Conservation (phyloP, 352 stramenopile species). For the Pilasporangium apinafurcum region DNA sequence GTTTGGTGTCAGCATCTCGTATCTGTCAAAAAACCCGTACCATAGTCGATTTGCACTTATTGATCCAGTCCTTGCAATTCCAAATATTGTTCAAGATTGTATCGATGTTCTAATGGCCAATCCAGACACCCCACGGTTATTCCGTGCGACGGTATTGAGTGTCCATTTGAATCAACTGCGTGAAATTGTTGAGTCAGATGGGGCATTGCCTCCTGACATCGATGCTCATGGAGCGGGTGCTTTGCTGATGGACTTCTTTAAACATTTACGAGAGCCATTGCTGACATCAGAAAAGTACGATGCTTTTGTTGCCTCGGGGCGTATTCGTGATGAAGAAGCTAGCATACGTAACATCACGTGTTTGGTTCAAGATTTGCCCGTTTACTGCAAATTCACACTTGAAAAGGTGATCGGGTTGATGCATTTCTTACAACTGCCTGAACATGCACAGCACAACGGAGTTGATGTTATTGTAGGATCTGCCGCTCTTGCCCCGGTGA, state of each 20-base stretch:
- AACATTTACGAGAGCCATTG: conserved; percentile 66
- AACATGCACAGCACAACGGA: conserved; percentile 58
- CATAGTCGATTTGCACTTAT: conserved; percentile 77
- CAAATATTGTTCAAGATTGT: conserved; percentile 76
- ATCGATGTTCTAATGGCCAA: conserved; percentile 60
- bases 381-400: conserved; percentile 63
- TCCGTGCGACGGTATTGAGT: conserved; percentile 72
- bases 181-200: conserved; percentile 68
- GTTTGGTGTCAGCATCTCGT: conserved; percentile 66
- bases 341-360: conserved; percentile 75
- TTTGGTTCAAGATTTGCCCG: conserved; percentile 68
- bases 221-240: conserved; percentile 61
- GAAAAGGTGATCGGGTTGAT: conserved; percentile 66
- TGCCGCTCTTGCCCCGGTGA: conserved; percentile 60
- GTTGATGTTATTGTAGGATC: conserved; percentile 56
- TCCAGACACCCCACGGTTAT: conserved; percentile 59
- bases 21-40: conserved; percentile 74
- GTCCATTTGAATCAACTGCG: conserved; percentile 64
- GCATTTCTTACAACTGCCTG: conserved; percentile 52
- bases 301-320: conserved; percentile 64
- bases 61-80: conserved; percentile 60
- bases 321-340: conserved; percentile 64
- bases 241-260: conserved; percentile 74
- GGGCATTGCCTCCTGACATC: conserved; percentile 46
- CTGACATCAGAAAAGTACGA: conserved; percentile 79